Evolutionary conservation across 371 early-diverging fungal species (phyloP), one percentile per base, ranked within the genome.

Genomic region (Rhizopus sp.): DNA sequence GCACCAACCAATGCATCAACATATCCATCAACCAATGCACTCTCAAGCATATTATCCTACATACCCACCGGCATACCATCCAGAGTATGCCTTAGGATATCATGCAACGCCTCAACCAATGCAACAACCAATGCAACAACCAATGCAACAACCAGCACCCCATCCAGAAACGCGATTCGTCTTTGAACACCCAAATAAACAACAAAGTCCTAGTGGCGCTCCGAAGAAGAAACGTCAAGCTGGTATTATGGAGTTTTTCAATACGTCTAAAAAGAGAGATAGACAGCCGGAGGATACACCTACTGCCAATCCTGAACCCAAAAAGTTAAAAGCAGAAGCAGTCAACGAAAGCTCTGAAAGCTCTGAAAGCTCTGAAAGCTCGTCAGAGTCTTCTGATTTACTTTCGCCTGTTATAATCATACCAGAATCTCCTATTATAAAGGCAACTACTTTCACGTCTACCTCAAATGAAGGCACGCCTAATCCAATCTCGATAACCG

Each of bases 231-330:
- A 29, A 10, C 38, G 38, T 29, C 46, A 46, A 29, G 29, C 29
- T 5, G 46, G 12, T 46, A 46, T 46, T 12, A 46, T 29, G 29
- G 46, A 46, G 8, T 46, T 46, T 46, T 46, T 46, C 29, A 23
- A 23, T 46, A 23, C 2, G 23, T 29, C 46, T n/a, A 46, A 46
- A 12, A 46, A 29, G 16, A 42, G 16, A 42, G 44, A 42, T 8
- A 16, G 16, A 16, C 44, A 13, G 17, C 10, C 15, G 7, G n/a
- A 42, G 44, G n/a, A 12, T 7, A 42, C 38, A 37, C 5, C 13
- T 12, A n/a, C 7, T 16, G 16, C 10, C 16, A 7, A 10, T 0
- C 44, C 13, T 12, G 46, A 46, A 46, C 17, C 5, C 29, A 46
- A 17, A 29, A 29, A 46, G 8, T 8, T 29, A 17, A 16, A 23